Evolutionary conservation across 495 filamentous ascomycete genomes (phyloP).

Genomic region (Diplogelasinospora grovesii): DNA sequence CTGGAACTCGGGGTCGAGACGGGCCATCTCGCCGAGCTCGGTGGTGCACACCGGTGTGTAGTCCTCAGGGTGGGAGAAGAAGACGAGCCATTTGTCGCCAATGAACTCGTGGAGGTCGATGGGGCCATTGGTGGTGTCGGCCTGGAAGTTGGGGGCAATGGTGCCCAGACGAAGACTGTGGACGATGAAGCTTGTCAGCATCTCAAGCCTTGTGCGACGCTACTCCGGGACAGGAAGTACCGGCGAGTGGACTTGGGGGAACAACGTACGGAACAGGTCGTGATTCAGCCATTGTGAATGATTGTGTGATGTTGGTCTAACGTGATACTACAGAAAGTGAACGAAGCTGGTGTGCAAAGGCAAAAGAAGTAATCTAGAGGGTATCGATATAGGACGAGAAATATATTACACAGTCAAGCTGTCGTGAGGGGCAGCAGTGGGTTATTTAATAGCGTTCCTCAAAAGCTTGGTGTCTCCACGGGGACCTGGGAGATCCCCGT

Average conservation of each 20-base stretch:
- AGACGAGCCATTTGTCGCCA: slow-evolving; percentile 86
- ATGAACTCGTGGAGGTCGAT: slow-evolving; percentile 98
- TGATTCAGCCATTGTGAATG: slow-evolving; percentile 46
- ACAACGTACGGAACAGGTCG: slow-evolving; percentile 46
- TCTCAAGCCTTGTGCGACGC: too few relatives aligned
- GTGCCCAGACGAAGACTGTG: slow-evolving; percentile 77
- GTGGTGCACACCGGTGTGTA: slow-evolving; percentile 97
- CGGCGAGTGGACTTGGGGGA: neutral
- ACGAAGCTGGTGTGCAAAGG: slow-evolving; percentile 2
- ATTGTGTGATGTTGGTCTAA: slow-evolving; percentile 8
- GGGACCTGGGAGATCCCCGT: too few relatives aligned
- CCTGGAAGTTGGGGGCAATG: slow-evolving; percentile 87
- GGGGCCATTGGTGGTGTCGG: slow-evolving; percentile 81
- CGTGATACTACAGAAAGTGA: neutral
- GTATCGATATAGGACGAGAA: neutral
- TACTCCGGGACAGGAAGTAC: neutral
- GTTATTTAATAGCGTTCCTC: slow-evolving; percentile 12
- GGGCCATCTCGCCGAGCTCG: slow-evolving; percentile 93
- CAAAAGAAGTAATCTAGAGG: too few relatives aligned
- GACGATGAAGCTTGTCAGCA: neutral
- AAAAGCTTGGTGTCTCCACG: slow-evolving; percentile 2
- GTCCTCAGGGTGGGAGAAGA: slow-evolving; percentile 97
- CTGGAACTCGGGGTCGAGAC: slow-evolving; percentile 93
- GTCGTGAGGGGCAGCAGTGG: slow-evolving; percentile 8
- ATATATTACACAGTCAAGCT: neutral